A percentile compares a stretch with the other conserved stretches of the same genome.
These are phyloP conservation scores for Wickerhamiella kazuoi DNA, from an alignment of 805 yeast genomes.

Conservation along the genomic window DNA sequence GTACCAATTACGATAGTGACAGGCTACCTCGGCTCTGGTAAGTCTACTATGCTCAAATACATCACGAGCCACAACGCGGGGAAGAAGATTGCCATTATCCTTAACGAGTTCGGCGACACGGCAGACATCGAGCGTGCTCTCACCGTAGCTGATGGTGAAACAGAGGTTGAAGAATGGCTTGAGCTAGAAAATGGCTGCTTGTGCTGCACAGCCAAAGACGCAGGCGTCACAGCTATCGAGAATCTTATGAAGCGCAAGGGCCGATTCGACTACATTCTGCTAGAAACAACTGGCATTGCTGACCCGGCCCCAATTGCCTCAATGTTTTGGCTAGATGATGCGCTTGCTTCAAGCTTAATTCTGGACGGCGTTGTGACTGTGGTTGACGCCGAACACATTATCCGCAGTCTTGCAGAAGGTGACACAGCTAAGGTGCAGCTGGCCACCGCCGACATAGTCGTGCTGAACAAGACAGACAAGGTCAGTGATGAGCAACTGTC, in stretches of 20 bases:
- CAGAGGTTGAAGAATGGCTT: slow-evolving; percentile 75
- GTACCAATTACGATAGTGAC: slow-evolving; percentile 89
- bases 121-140: slow-evolving; percentile 76
- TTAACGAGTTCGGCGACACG: slow-evolving; percentile 80
- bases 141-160: slow-evolving; percentile 35
- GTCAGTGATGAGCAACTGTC: slow-evolving; percentile 18
- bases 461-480: slow-evolving; percentile 64
- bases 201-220: slow-evolving; percentile 90
- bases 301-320: slow-evolving; percentile 95
- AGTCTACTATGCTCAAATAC: slow-evolving; percentile 58
- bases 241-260: slow-evolving; percentile 55
- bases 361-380: slow-evolving; percentile 88
- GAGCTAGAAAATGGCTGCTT: slow-evolving; percentile 94
- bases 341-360: slow-evolving; percentile 62
- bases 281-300: slow-evolving; percentile 93
- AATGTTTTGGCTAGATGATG: slow-evolving; percentile 96
- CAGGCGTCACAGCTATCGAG: slow-evolving; percentile 89
- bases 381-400: slow-evolving; percentile 47
- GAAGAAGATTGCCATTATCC: slow-evolving; percentile 67
- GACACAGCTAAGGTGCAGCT: slow-evolving; percentile 73
- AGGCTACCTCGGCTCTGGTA: slow-evolving; percentile 91
- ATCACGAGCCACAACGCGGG: slow-evolving; percentile 49
- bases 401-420: slow-evolving; percentile 46
- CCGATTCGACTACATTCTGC: slow-evolving; percentile 70
- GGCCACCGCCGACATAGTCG: slow-evolving; percentile 69